These are phyloP conservation scores for Apiotrichum gracile DNA, from an alignment of 1,284 basidiomycete species.

Conservation along the genomic window DNA sequence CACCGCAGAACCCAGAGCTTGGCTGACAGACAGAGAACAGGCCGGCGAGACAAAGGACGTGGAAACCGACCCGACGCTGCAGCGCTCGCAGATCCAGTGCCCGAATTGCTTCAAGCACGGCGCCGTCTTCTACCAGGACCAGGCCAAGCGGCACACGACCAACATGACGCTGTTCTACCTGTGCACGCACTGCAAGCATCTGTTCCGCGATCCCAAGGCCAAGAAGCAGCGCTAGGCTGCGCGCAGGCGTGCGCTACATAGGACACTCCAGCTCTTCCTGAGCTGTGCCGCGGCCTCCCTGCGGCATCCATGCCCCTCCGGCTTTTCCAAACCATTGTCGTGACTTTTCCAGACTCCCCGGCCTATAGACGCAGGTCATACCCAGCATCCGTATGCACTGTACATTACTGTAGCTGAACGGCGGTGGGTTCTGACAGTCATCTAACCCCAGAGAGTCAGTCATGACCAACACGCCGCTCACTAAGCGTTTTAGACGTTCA, in stretches of 20 bases:
- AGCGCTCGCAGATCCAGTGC: conserved; percentile 46
- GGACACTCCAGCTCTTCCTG: too few species aligned
- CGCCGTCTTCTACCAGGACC: conserved; percentile 87
- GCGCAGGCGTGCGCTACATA: too few species aligned
- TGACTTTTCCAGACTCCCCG: background rate
- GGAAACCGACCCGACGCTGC: conserved; percentile 81
- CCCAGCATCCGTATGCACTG: background rate
- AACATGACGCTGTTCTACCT: conserved; percentile 80
- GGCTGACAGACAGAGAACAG: conserved; percentile 63
- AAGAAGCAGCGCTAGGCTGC: too few species aligned
- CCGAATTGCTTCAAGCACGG: conserved; percentile 49
- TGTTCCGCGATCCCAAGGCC: conserved; percentile 62
- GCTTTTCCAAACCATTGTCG: too few species aligned
- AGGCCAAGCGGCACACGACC: conserved; percentile 83
- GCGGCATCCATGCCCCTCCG: too few species aligned
- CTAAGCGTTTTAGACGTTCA: too few species aligned
- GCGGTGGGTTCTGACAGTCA: background rate
- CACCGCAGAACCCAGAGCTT: too few species aligned
- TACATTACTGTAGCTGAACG: background rate
- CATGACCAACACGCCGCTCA: too few species aligned
- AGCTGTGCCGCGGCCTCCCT: too few species aligned
- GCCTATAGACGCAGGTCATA: background rate
- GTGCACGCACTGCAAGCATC: conserved; percentile 75
- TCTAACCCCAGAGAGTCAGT: too few species aligned
- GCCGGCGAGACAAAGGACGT: conserved; percentile 85